These are phyloP conservation scores for Orbilia ellipsospora DNA, from an alignment of 2,329 filamentous ascomycete species.

Conservation along the genomic window DNA sequence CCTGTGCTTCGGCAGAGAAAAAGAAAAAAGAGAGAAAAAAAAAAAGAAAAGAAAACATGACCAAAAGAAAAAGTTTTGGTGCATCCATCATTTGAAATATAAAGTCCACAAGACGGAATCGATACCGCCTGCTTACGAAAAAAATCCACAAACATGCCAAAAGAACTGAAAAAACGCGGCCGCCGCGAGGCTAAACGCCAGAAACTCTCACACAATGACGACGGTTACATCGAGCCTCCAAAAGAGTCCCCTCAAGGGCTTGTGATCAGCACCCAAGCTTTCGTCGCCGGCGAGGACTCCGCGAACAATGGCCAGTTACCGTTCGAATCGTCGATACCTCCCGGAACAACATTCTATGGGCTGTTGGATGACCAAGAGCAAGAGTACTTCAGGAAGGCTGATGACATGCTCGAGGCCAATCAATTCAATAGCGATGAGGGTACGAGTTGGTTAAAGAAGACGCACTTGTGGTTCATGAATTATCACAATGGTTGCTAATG, in stretches of 20 bases:
- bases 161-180: slow-evolving; percentile 70
- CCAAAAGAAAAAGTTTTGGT: no score
- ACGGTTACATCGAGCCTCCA: slow-evolving; percentile 63
- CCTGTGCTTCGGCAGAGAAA: no score
- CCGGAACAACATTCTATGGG: slow-evolving; percentile 80
- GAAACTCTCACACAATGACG: slow-evolving; percentile 65
- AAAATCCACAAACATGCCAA: slow-evolving; percentile 66
- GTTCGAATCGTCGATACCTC: slow-evolving; percentile 37
- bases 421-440: slow-evolving; percentile 83
- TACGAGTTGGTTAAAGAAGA: slow-evolving; percentile 64
- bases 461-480: background rate
- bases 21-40: no score
- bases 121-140: no score
- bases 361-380: slow-evolving; percentile 93
- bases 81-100: no score
- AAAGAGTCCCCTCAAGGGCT: slow-evolving; percentile 18
- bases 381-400: slow-evolving; percentile 91
- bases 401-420: slow-evolving; percentile 89
- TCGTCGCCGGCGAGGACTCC: slow-evolving; percentile 59
- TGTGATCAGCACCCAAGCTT: slow-evolving; percentile 16
- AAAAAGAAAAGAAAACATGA: no score
- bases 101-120: no score
- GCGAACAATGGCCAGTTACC: slow-evolving; percentile 60
- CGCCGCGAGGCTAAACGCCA: slow-evolving; percentile 68
- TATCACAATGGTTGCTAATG: slow-evolving; percentile 17